Conservation (phyloP, 1,284 basidiomycete genomes). For the Tausonia pullulans region DNA sequence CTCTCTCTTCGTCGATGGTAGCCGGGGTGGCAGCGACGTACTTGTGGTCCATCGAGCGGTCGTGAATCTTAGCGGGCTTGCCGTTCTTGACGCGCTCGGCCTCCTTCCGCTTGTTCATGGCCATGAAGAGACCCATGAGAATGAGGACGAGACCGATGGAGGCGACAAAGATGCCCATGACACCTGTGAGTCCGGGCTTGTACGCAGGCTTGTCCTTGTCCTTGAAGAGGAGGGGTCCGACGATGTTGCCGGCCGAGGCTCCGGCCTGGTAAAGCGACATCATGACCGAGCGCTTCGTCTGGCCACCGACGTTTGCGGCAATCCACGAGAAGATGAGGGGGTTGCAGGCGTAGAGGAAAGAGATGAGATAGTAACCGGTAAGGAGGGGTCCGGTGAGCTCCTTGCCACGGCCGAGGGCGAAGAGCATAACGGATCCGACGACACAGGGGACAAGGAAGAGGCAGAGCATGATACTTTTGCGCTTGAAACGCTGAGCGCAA, state of each 20-base stretch:
- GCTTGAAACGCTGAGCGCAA: constrained; percentile 14
- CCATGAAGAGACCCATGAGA: constrained; percentile 20
- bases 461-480: constrained; percentile 21
- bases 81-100: constrained; percentile 26
- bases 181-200: constrained; percentile 28
- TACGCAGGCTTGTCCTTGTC: constrained; percentile 31
- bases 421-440: constrained; percentile 19
- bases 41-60: constrained; percentile 26
- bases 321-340: constrained; percentile 33
- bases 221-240: constrained; percentile 23
- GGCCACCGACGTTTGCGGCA: constrained; percentile 34
- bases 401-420: constrained; percentile 18
- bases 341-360: constrained; percentile 35
- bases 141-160: constrained; percentile 22
- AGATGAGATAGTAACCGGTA: constrained; percentile 35
- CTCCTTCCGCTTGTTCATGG: constrained; percentile 29
- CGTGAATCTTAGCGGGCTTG: constrained; percentile 29
- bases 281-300: constrained; percentile 34
- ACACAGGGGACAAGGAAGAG: constrained; percentile 14
- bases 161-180: constrained; percentile 30
- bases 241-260: constrained; percentile 25
- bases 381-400: constrained; percentile 22
- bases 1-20: constrained; percentile 21
- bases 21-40: constrained; percentile 18
- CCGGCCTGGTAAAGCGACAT: constrained; percentile 27